Base-by-base conservation (phyloP, 352 stramenopile genomes). In the Pythium apleroticum region DNA sequence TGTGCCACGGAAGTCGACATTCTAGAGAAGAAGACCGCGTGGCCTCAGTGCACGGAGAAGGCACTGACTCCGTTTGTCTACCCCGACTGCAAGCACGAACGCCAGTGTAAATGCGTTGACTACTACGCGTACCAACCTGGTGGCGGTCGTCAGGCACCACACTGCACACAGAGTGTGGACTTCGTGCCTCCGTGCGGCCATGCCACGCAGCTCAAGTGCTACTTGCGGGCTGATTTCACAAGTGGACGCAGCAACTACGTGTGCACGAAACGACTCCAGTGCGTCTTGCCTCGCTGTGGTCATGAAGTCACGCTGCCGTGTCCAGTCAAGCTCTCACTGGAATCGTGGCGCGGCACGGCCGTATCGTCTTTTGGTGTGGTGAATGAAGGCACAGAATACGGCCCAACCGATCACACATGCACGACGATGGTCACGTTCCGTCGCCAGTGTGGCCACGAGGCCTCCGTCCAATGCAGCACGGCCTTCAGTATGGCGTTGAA, bases 161-260 rank as follows among this genome's bases (percentile, higher is more conserved):
- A 69, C 0, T 95, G 88, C 58, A 61, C 52, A 15, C 69, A 89
- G 20, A 69, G 72, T 19, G 81, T 90, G 4, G 78, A 93, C 9
- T 92, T 87, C 43, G 72, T 73, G 5, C 84, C 88, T 5, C 41
- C 60, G 8, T 96, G 88, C 54, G 74, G 82, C n/a, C 88, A 96
- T 65, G 69, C 62, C 1, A 73, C 87, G 14, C 67, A 59, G 6
- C 50, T 94, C 30, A 77, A 78, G 43, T 96, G 88, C 45, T 86
- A 93, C 24, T 56, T 75, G 17, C 76, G 78, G 0, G 83, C 71
- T 17, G 68, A 68, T 17, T 77, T 84, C 52, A 39, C 62, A 6
- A 0, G 64, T 4, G 10, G 61, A 62, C 25, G 52, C 61, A 25
- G 69, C 56, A 43, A 60, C 19, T 24, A 91, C 87, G 52, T 71